A percentile compares a stretch with the other conserved stretches of the same genome.
These are phyloP conservation scores for Lotus japonicus DNA, from an alignment of 306 rosid genomes.

Conservation along the genomic window DNA sequence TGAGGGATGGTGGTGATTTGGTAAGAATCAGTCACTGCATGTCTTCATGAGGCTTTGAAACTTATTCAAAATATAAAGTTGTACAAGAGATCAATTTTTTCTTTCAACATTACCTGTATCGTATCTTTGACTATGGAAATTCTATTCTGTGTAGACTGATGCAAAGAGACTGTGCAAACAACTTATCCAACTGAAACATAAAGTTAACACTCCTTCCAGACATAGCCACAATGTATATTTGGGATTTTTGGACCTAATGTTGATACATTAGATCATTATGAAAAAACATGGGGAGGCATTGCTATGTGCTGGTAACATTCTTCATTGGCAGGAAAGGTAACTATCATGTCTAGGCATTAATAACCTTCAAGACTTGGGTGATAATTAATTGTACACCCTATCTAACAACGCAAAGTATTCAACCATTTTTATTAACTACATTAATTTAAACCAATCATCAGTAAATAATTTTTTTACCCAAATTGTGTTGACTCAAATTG, in stretches of 20 bases:
- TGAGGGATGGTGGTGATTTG: not conserved
- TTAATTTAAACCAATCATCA: too few relatives aligned
- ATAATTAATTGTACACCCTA: not conserved
- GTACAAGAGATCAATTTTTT: not conserved
- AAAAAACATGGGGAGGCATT: constrained; percentile 52
- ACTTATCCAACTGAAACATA: constrained; percentile 36
- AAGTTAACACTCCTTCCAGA: constrained; percentile 29
- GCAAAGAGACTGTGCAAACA: constrained; percentile 54
- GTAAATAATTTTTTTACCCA: too few relatives aligned
- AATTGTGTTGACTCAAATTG: too few relatives aligned
- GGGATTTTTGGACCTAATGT: constrained; percentile 55
- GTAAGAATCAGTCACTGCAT: not conserved
- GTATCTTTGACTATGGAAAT: not conserved
- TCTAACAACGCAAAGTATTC: too few relatives aligned
- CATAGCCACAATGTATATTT: constrained; percentile 49
- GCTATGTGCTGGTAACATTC: constrained; percentile 62
- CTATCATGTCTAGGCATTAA: not conserved
- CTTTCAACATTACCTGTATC: not conserved
- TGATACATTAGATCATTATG: constrained; percentile 43
- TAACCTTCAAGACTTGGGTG: not conserved
- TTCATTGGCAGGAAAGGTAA: constrained; percentile 54
- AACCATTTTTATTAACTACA: too few relatives aligned
- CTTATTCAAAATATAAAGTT: not conserved
- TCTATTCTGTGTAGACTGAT: constrained; percentile 42
- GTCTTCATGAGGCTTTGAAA: not conserved